Evolutionary conservation across 2,329 filamentous ascomycete genomes (phyloP).

Genomic region (Talaromyces sp.): DNA sequence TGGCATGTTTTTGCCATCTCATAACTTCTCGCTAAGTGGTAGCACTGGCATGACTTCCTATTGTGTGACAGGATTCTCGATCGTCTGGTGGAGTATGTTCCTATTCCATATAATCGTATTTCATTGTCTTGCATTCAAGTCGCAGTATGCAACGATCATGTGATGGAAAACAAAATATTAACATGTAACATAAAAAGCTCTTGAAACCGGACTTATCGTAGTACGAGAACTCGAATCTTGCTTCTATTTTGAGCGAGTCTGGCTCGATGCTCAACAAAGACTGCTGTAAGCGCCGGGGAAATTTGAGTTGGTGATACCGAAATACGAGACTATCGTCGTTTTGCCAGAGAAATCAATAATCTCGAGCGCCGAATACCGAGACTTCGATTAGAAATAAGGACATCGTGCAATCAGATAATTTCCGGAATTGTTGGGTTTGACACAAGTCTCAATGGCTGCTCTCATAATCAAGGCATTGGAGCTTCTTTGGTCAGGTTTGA

Average conservation of each 20-base stretch:
- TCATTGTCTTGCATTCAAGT: background rate
- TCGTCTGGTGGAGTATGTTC: background rate
- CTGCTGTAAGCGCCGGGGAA: background rate
- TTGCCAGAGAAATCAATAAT: background rate
- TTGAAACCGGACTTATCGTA: background rate
- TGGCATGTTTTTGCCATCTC: background rate
- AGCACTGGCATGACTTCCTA: background rate
- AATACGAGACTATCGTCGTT: background rate
- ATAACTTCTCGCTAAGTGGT: background rate
- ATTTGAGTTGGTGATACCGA: background rate
- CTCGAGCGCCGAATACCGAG: background rate
- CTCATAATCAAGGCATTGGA: background rate
- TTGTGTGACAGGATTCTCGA: background rate
- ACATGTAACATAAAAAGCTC: background rate
- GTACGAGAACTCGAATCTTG: background rate
- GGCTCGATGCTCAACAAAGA: background rate
- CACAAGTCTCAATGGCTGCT: background rate
- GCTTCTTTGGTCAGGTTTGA: background rate
- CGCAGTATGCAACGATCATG: background rate
- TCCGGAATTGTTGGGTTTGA: background rate
- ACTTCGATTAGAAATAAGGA: background rate
- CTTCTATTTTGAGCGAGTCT: background rate
- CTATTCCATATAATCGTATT: background rate
- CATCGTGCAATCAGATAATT: background rate
- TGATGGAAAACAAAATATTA: background rate